phyloP scores from a whole-genome alignment of 2,329 filamentous ascomycete genomes.

The Penicillium sp. region DNA sequence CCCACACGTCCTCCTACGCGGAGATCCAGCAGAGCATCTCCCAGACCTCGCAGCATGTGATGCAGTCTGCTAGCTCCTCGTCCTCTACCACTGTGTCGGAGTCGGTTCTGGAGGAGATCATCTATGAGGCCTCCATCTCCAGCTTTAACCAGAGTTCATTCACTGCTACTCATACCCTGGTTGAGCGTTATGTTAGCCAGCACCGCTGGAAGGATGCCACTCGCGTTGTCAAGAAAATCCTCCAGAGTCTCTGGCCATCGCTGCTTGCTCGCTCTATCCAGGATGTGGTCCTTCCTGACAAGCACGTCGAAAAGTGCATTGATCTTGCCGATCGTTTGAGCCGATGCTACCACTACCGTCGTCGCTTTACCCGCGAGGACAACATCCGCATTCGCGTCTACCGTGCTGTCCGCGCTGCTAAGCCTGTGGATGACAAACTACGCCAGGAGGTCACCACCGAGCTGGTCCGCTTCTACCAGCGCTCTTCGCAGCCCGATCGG shows the following conservation, averaged over 20 bases:
- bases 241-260: conserved; percentile 45
- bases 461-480: conserved; percentile 29
- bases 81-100: conserved; percentile 37
- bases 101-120: conserved; percentile 41
- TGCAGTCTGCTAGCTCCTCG: conserved; percentile 36
- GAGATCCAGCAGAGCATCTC: conserved; percentile 44
- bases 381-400: conserved; percentile 36
- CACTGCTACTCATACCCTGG: conserved; percentile 39
- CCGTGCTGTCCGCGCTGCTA: conserved; percentile 27
- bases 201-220: conserved; percentile 47
- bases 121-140: conserved; percentile 42
- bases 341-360: conserved; percentile 42
- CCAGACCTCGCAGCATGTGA: conserved; percentile 41
- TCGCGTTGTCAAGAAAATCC: conserved; percentile 42
- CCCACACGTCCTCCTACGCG: conserved; percentile 32
- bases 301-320: conserved; percentile 44
- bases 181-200: conserved; percentile 43
- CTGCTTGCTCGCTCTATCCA: conserved; percentile 44
- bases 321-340: conserved; percentile 46
- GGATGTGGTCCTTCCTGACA: conserved; percentile 42
- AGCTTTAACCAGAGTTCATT: conserved; percentile 42
- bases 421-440: conserved; percentile 30
- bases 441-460: conserved; percentile 25
- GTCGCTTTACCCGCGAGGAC: conserved; percentile 35
- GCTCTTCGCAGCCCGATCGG: conserved; percentile 31